A percentile compares a stretch with the other conserved stretches of the same genome.
Conservation (phyloP, 2,329 filamentous ascomycete species). For the Leptosphaerulina australis region DNA sequence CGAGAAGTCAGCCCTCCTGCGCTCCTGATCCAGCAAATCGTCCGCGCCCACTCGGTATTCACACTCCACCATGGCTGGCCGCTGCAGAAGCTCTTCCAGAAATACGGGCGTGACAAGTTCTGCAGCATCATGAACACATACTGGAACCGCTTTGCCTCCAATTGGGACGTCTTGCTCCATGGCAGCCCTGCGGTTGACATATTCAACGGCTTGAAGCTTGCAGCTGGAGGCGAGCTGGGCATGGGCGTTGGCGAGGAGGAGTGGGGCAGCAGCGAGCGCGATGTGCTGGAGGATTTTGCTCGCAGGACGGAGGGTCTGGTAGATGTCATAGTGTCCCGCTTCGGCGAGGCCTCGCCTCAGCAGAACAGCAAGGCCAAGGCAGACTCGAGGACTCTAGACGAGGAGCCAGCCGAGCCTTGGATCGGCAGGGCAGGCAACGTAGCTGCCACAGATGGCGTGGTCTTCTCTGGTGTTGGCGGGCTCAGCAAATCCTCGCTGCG, state of each 20-base stretch:
- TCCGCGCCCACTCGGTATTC: slow-evolving; percentile 83
- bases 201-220: slow-evolving; percentile 84
- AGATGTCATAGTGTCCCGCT: slow-evolving; percentile 86
- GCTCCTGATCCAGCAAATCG: slow-evolving; percentile 78
- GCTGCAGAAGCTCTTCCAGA: slow-evolving; percentile 71
- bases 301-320: slow-evolving; percentile 80
- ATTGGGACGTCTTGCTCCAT: slow-evolving; percentile 88
- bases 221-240: slow-evolving; percentile 87
- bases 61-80: slow-evolving; percentile 84
- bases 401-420: slow-evolving; percentile 62
- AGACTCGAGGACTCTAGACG: slow-evolving; percentile 29
- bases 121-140: slow-evolving; percentile 75
- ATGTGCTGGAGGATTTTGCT: slow-evolving; percentile 89
- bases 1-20: slow-evolving; percentile 85
- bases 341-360: slow-evolving; percentile 64
- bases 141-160: slow-evolving; percentile 72
- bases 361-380: slow-evolving; percentile 35
- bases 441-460: slow-evolving; percentile 75
- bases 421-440: slow-evolving; percentile 73
- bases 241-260: slow-evolving; percentile 96
- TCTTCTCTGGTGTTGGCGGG: slow-evolving; percentile 82
- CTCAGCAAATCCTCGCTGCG: slow-evolving; percentile 73
- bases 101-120: slow-evolving; percentile 70
- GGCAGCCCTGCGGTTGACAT: slow-evolving; percentile 84
- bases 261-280: slow-evolving; percentile 88